Conservation (phyloP, 192 early-diverging fungal genomes). For the Radiomyces spectabilis region DNA sequence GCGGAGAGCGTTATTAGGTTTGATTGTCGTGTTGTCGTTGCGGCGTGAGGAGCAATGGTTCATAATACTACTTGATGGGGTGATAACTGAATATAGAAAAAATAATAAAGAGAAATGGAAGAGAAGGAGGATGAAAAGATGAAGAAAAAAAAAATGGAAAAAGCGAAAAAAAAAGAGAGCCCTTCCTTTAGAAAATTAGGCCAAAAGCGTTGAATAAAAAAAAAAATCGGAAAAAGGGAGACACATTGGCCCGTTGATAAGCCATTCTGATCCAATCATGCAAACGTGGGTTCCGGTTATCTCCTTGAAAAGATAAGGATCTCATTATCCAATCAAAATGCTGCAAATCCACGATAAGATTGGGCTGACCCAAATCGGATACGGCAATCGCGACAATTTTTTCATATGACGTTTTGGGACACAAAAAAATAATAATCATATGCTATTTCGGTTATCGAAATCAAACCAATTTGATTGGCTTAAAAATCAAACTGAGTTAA, state of each 20-base stretch:
- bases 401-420: neutral
- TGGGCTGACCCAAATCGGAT: neutral
- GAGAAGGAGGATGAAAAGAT: neutral
- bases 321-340: neutral
- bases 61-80: too few species aligned
- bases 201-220: neutral
- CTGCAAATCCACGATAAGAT: too few species aligned
- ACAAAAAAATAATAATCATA: too few species aligned
- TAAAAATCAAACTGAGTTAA: too few species aligned
- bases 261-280: neutral
- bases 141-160: slow-evolving; percentile 7
- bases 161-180: neutral
- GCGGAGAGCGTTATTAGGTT: slow-evolving; percentile 3
- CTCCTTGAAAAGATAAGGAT: neutral
- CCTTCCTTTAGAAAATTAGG: neutral
- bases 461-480: neutral
- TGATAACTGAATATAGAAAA: neutral
- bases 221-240: neutral
- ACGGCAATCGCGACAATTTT: neutral
- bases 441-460: neutral
- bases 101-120: slow-evolving; percentile 8
- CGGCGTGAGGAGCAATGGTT: neutral
- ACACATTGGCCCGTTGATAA: neutral
- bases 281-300: neutral
- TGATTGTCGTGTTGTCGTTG: neutral